Conservation (phyloP, 345 rosid genomes). For the Litchi chinensis region DNA sequence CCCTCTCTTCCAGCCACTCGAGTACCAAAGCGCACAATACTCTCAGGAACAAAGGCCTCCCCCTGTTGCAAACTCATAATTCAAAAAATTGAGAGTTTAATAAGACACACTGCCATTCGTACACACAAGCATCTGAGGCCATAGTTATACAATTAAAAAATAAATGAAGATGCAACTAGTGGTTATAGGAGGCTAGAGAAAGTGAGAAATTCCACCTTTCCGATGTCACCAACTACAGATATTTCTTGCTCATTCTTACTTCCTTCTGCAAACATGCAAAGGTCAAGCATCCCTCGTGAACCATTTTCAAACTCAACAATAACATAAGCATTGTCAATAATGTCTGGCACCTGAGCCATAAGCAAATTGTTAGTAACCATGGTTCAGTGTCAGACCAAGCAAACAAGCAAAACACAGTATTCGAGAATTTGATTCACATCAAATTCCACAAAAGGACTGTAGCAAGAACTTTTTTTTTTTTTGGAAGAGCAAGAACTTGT, state of each 20-base stretch:
- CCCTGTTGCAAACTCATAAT: conserved; percentile 51
- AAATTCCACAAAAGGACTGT: too few relatives aligned
- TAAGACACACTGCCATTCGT: not conserved
- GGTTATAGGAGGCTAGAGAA: not conserved
- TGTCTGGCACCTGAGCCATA: conserved; percentile 72
- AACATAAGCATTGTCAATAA: conserved; percentile 88
- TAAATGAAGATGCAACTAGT: not conserved
- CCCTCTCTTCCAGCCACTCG: conserved; percentile 70
- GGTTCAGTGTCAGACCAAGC: not conserved
- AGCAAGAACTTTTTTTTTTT: too few relatives aligned
- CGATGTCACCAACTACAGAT: conserved; percentile 72
- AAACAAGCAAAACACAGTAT: not conserved
- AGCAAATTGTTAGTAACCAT: conserved; percentile 1
- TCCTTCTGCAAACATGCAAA: conserved; percentile 98
- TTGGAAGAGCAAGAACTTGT: too few relatives aligned
- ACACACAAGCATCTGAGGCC: not conserved
- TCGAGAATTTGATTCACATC: not conserved
- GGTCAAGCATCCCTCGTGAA: conserved; percentile 89
- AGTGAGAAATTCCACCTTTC: conserved; percentile 50
- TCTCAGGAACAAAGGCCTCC: conserved; percentile 93
- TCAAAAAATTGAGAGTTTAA: conserved; percentile 1
- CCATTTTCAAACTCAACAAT: conserved; percentile 89
- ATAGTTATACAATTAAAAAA: not conserved
- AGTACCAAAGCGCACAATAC: conserved; percentile 64
- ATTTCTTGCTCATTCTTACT: conserved; percentile 96